These are phyloP conservation scores for Tricholoma sp. DNA, from an alignment of 768 basidiomycete species.

Conservation along the genomic window DNA sequence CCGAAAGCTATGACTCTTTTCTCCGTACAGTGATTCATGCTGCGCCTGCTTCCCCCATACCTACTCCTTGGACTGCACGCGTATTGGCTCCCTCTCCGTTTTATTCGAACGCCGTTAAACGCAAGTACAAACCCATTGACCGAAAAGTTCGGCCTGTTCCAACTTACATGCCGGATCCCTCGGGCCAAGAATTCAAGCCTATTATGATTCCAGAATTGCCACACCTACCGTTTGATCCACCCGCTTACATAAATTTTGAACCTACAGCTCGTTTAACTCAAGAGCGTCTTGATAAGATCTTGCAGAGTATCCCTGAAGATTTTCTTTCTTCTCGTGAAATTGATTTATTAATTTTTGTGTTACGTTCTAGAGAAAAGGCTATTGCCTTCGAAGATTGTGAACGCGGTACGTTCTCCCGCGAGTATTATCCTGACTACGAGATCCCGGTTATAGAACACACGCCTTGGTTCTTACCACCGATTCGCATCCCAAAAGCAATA, in stretches of 20 bases:
- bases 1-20: constrained; percentile 9
- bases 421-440: constrained; percentile 28
- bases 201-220: constrained; percentile 8
- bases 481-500: constrained; percentile 21
- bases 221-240: constrained; percentile 5
- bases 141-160: constrained; percentile 21
- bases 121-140: constrained; percentile 19
- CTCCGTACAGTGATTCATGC: constrained; percentile 1
- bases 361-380: constrained; percentile 7
- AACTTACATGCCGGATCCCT: constrained; percentile 18
- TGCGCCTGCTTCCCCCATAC: neutral
- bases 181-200: neutral
- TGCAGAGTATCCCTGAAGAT: constrained; percentile 1
- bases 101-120: neutral
- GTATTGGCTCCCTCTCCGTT: constrained; percentile 2
- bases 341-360: constrained; percentile 15
- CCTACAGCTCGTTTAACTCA: constrained; percentile 6
- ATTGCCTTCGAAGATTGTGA: constrained; percentile 20
- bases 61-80: constrained; percentile 7
- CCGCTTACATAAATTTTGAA: constrained; percentile 1
- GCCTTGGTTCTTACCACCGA: neutral
- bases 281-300: constrained; percentile 11
- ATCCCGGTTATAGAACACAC: constrained; percentile 26
- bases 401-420: constrained; percentile 22
- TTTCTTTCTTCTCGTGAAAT: constrained; percentile 8